Percentiles rank a stretch among this genome's conserved stretches.
Evolutionary conservation across 352 stramenopile genomes (phyloP).

Genomic region (Phytophthora meadii): DNA sequence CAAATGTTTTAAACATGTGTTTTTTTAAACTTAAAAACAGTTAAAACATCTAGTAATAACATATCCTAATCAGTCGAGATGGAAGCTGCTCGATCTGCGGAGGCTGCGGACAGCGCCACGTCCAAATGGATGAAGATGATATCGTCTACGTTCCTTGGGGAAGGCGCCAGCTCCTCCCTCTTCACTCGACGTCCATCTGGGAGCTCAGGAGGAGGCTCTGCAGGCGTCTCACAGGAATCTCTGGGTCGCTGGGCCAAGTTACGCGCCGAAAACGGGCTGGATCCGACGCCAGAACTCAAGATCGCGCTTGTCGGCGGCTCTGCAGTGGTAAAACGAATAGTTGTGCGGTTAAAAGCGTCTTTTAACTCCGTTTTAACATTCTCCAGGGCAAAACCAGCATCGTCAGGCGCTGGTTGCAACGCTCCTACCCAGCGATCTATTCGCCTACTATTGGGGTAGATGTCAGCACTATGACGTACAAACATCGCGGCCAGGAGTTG

Average conservation of each 20-base stretch:
- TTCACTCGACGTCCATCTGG: conserved; percentile 45
- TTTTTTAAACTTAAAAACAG: too few relatives aligned
- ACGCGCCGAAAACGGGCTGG: conserved; percentile 39
- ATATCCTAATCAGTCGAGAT: conserved; percentile 9
- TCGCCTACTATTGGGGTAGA: conserved; percentile 84
- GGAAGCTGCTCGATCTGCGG: conserved; percentile 20
- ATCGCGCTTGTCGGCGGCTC: conserved; percentile 82
- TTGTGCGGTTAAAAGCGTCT: background rate
- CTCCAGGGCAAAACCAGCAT: conserved; percentile 85
- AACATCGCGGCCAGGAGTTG: conserved; percentile 50
- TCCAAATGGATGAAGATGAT: conserved; percentile 87
- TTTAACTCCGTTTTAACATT: conserved; percentile 1
- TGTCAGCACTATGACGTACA: conserved; percentile 58
- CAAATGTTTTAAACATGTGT: too few relatives aligned
- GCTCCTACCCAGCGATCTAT: conserved; percentile 75
- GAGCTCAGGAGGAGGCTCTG: background rate
- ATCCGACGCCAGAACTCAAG: conserved; percentile 74
- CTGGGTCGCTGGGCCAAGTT: conserved; percentile 27
- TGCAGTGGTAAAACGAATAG: conserved; percentile 55
- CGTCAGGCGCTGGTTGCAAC: conserved; percentile 75
- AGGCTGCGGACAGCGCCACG: conserved; percentile 51
- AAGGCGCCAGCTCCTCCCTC: conserved; percentile 44
- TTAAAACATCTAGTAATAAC: too few relatives aligned
- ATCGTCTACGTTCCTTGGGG: conserved; percentile 79
- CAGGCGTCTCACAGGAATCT: conserved; percentile 15